Conservation (phyloP, 257 asterid species). For the Thymus quinquecostatus region DNA sequence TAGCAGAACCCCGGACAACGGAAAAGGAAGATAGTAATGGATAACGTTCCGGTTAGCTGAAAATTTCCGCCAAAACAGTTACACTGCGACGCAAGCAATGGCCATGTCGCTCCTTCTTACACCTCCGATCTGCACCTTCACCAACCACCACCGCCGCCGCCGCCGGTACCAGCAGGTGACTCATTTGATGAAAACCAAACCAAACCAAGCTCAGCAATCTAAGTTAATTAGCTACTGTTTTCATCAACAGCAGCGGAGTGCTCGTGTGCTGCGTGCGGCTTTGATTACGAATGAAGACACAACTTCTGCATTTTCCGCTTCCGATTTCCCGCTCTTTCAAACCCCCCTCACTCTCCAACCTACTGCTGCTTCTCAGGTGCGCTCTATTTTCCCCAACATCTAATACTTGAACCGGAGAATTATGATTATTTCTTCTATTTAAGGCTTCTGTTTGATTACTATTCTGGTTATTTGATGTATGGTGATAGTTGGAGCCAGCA, state of each 20-base stretch:
- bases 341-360: conserved; percentile 46
- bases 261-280: conserved; percentile 36
- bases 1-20: background rate
- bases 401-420: background rate
- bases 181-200: background rate
- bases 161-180: conserved; percentile 36
- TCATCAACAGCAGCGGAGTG: conserved; percentile 37
- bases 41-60: conserved; percentile 34
- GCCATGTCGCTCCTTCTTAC: conserved; percentile 44
- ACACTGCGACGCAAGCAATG: conserved; percentile 24
- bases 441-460: background rate
- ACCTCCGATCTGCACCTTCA: conserved; percentile 31
- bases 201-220: background rate
- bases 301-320: conserved; percentile 41
- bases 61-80: conserved; percentile 11
- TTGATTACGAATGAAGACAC: conserved; percentile 42
- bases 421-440: background rate
- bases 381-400: background rate
- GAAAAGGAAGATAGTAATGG: conserved; percentile 10
- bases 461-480: conserved; percentile 23
- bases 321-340: conserved; percentile 61
- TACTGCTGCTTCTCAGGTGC: conserved; percentile 79
- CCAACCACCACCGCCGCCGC: conserved; percentile 30
- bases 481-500: conserved; percentile 74
- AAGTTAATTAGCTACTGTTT: background rate